Conservation (phyloP, 2,329 filamentous ascomycete species). For the Talaromyces islandicus region DNA sequence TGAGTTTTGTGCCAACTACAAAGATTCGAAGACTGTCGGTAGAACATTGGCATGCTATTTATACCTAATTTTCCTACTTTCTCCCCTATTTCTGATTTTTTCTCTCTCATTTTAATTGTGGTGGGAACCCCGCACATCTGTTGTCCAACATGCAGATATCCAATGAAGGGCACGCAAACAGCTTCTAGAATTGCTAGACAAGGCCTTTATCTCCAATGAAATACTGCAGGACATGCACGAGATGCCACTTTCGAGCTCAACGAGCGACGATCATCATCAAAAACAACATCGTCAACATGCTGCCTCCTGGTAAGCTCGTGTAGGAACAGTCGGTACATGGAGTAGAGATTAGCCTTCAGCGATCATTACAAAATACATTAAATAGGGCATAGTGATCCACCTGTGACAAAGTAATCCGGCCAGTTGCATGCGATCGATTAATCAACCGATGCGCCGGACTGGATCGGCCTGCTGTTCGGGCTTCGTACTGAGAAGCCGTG, state of each 20-base stretch:
- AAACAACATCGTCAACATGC: background rate
- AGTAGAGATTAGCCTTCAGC: background rate
- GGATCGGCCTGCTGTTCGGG: background rate
- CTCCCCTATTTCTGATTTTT: background rate
- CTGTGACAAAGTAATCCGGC: background rate
- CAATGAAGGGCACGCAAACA: background rate
- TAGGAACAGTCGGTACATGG: background rate
- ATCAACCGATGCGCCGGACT: background rate
- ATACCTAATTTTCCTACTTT: background rate
- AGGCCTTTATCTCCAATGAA: background rate
- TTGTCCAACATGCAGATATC: background rate
- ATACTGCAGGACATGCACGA: background rate
- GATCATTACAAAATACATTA: background rate
- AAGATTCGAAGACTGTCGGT: too few relatives aligned
- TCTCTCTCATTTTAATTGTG: background rate
- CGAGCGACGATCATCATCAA: background rate
- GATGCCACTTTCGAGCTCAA: background rate
- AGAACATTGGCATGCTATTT: background rate
- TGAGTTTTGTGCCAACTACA: background rate
- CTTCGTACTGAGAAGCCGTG: background rate
- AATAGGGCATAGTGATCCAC: background rate
- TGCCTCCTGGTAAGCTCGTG: background rate
- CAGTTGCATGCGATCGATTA: background rate
- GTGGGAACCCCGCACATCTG: background rate
- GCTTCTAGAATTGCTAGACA: background rate